Evolutionary conservation across 1,284 basidiomycete species (phyloP).

Genomic region (Fomes fomentarius): DNA sequence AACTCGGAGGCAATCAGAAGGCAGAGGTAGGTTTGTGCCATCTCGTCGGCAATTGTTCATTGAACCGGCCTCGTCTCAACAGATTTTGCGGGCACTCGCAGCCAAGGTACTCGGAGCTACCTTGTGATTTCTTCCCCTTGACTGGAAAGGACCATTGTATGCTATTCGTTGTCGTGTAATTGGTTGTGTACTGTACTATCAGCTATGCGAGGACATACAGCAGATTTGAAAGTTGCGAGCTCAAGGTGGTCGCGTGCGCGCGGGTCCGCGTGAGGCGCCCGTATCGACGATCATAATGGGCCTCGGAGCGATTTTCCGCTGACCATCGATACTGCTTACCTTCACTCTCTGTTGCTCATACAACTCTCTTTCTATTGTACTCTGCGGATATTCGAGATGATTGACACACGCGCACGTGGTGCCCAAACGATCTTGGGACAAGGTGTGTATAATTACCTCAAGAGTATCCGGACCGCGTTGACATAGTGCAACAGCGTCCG

Average conservation of each 20-base stretch:
- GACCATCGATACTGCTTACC: not conserved
- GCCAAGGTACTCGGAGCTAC: conserved; percentile 84
- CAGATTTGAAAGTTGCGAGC: too few species aligned
- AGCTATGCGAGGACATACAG: too few species aligned
- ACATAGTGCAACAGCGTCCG: not conserved
- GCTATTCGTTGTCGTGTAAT: not conserved
- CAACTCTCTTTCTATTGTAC: not conserved
- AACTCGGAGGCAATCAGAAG: conserved; percentile 80
- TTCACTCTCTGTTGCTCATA: not conserved
- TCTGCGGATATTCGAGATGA: not conserved
- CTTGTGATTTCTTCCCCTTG: conserved; percentile 12
- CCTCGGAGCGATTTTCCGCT: not conserved
- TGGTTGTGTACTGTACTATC: not conserved
- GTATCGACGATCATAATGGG: not conserved
- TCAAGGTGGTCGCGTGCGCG: too few species aligned
- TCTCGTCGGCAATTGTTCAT: too few species aligned
- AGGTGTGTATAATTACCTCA: too few species aligned
- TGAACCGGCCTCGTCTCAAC: conserved; percentile 18
- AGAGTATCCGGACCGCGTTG: too few species aligned
- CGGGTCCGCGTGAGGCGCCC: not conserved
- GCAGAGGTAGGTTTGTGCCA: conserved; percentile 69
- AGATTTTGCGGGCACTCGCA: conserved; percentile 89
- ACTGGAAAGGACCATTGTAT: not conserved
- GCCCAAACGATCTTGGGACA: too few species aligned
- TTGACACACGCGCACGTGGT: not conserved